Conservation (phyloP, 2,329 filamentous ascomycete genomes). For the Botryotinia globosa region DNA sequence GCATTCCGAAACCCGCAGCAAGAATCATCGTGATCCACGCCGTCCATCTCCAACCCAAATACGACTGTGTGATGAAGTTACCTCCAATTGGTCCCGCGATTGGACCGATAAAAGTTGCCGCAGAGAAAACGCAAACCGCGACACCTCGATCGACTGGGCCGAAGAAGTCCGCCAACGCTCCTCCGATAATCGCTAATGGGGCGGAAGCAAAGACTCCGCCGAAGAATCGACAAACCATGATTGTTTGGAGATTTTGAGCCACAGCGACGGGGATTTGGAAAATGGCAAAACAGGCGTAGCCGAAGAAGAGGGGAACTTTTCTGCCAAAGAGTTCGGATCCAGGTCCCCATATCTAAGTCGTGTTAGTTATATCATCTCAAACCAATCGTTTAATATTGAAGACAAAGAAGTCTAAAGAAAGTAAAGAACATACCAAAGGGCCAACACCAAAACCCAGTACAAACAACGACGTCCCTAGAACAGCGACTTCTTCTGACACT, state of each 20-base stretch:
- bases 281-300: slow-evolving; percentile 48
- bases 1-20: slow-evolving; percentile 40
- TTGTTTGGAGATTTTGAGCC: slow-evolving; percentile 51
- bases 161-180: slow-evolving; percentile 64
- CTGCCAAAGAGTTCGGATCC: slow-evolving; percentile 50
- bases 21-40: slow-evolving; percentile 54
- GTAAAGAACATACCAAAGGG: slow-evolving; percentile 51
- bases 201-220: slow-evolving; percentile 51
- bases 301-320: slow-evolving; percentile 47
- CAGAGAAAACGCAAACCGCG: slow-evolving; percentile 63
- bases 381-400: not conserved
- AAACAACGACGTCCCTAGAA: slow-evolving; percentile 65
- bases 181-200: slow-evolving; percentile 50
- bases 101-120: slow-evolving; percentile 41
- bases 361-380: not conserved
- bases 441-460: slow-evolving; percentile 70
- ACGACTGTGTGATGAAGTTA: slow-evolving; percentile 47
- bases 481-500: slow-evolving; percentile 45
- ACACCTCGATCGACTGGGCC: slow-evolving; percentile 57
- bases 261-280: slow-evolving; percentile 56
- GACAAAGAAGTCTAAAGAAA: not conserved
- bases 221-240: slow-evolving; percentile 54
- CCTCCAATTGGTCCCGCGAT: slow-evolving; percentile 38
- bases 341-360: slow-evolving; percentile 42
- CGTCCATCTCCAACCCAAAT: slow-evolving; percentile 57